Conservation (phyloP, 768 basidiomycete species). For the Pleurotus pulmonarius region DNA sequence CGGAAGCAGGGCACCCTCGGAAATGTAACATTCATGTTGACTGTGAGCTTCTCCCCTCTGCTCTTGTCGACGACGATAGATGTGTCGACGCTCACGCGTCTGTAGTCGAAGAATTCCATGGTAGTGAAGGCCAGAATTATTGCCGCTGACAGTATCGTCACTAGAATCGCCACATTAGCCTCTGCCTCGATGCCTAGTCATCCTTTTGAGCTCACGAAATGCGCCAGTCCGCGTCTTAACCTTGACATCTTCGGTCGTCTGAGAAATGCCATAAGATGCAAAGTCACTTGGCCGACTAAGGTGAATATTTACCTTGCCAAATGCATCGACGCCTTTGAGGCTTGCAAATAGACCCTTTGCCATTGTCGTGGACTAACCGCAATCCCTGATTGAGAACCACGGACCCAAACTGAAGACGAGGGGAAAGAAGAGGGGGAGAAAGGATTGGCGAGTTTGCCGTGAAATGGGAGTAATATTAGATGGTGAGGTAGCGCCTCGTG, state of each 20-base stretch:
- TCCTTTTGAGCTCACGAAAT: constrained; percentile 53
- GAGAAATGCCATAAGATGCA: neutral
- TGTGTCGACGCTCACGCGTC: constrained; percentile 81
- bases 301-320: constrained; percentile 79
- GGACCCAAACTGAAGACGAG: constrained; percentile 9
- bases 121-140: constrained; percentile 90
- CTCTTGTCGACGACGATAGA: constrained; percentile 93
- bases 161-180: constrained; percentile 34
- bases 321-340: constrained; percentile 94
- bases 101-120: constrained; percentile 96
- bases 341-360: constrained; percentile 73
- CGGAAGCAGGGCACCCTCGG: constrained; percentile 97
- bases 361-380: constrained; percentile 43
- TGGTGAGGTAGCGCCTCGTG: constrained; percentile 22
- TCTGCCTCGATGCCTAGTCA: constrained; percentile 7
- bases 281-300: constrained; percentile 7
- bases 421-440: constrained; percentile 7
- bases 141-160: constrained; percentile 87
- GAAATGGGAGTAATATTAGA: constrained; percentile 8
- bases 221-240: constrained; percentile 96
- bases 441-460: constrained; percentile 1
- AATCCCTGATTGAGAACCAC: constrained; percentile 20
- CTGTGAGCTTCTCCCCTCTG: constrained; percentile 90
- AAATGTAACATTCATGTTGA: constrained; percentile 90
- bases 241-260: constrained; percentile 99